Conservation (phyloP, 495 filamentous ascomycete genomes). For the Neurospora sp. region DNA sequence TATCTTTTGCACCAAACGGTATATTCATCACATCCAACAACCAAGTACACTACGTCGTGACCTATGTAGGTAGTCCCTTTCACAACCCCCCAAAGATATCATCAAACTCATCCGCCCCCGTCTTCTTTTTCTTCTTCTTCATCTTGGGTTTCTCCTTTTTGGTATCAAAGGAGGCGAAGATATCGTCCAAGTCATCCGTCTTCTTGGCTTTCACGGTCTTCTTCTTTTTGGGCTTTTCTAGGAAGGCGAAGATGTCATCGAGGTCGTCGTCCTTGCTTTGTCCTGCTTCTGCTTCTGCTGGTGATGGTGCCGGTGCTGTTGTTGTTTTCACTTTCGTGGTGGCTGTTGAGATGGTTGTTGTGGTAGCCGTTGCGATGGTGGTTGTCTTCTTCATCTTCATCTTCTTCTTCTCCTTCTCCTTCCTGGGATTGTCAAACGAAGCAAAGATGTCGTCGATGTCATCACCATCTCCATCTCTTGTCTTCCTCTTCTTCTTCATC, state of each 20-base stretch:
- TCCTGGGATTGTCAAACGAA: conserved; percentile 1
- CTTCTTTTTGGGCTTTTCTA: conserved; percentile 2
- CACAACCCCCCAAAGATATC: conserved; percentile 19
- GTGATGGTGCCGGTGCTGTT: conserved; percentile 7
- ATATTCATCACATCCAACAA: background rate
- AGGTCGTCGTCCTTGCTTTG: background rate
- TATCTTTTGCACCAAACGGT: background rate
- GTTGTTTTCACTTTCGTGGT: background rate
- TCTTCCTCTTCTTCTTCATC: conserved; percentile 21
- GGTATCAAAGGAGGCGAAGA: conserved; percentile 16
- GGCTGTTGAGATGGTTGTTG: background rate
- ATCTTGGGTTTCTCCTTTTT: conserved; percentile 4
- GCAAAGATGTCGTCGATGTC: conserved; percentile 24
- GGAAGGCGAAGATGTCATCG: background rate
- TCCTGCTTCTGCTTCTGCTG: background rate
- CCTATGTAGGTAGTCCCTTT: background rate
- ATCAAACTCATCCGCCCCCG: conserved; percentile 20
- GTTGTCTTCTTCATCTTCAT: conserved; percentile 2
- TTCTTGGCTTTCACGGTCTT: conserved; percentile 3
- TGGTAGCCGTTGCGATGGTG: background rate
- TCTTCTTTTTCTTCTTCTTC: conserved; percentile 16
- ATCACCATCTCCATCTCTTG: conserved; percentile 5
- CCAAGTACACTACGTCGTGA: background rate
- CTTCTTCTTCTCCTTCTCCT: conserved; percentile 6
- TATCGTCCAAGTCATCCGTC: conserved; percentile 24